Percentiles rank a stretch among this genome's conserved stretches.
These are phyloP conservation scores for Mortierella alpina DNA, from an alignment of 192 early-diverging fungal species.

Conservation along the genomic window DNA sequence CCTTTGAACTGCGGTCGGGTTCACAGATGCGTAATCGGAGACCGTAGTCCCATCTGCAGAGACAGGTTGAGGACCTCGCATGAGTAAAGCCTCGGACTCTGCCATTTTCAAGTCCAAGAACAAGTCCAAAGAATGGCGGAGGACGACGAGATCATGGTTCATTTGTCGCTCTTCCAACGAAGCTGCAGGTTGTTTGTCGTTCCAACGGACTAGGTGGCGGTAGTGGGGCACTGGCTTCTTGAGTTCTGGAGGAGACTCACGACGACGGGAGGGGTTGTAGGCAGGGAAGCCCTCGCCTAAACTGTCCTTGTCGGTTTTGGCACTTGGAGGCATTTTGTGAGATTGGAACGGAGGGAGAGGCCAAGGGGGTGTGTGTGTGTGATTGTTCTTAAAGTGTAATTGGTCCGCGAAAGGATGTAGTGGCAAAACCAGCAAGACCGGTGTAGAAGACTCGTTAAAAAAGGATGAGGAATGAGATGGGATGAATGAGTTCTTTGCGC, in stretches of 20 bases:
- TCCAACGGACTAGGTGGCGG: conserved; percentile 54
- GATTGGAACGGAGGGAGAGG: too few species aligned
- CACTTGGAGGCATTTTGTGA: conserved; percentile 44
- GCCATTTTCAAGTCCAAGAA: conserved; percentile 84
- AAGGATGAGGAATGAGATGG: too few species aligned
- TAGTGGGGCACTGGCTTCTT: conserved; percentile 52
- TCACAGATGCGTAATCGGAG: neutral
- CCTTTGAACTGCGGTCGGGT: conserved; percentile 13
- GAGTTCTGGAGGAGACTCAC: conserved; percentile 50
- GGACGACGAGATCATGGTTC: conserved; percentile 68
- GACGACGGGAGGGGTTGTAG: conserved; percentile 46
- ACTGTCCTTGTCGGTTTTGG: conserved; percentile 10
- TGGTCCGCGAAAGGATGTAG: too few species aligned
- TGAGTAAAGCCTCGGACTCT: conserved; percentile 71
- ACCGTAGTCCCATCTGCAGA: neutral
- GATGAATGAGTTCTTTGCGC: too few species aligned
- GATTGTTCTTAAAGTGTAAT: too few species aligned
- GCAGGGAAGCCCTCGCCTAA: conserved; percentile 26
- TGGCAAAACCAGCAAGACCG: too few species aligned
- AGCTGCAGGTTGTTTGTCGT: conserved; percentile 22
- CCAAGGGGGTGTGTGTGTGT: too few species aligned
- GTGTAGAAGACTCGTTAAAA: too few species aligned
- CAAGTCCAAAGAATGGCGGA: conserved; percentile 72
- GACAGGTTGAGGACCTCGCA: conserved; percentile 29
- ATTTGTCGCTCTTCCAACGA: conserved; percentile 57